Conservation (phyloP, 768 basidiomycete species). For the Phaffia australis region DNA sequence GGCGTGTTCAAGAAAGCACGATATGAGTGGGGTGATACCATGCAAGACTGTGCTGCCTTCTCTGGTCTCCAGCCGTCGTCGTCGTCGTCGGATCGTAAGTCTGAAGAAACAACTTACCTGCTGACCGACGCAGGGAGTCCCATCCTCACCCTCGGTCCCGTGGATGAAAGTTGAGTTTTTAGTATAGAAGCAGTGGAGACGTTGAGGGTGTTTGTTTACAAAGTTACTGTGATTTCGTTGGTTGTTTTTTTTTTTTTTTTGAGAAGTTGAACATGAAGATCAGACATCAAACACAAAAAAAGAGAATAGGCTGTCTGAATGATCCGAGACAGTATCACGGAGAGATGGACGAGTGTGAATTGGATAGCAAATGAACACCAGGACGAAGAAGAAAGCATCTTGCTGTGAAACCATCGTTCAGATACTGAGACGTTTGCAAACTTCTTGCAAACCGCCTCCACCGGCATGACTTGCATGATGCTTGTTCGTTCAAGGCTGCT, state of each 20-base stretch:
- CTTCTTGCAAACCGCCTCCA: background rate
- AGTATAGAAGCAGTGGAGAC: slow-evolving; percentile 97
- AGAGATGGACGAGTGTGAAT: background rate
- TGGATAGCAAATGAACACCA: background rate
- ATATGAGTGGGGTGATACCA: slow-evolving; percentile 12
- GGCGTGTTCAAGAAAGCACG: background rate
- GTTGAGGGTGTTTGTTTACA: slow-evolving; percentile 93
- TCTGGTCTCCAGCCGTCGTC: background rate
- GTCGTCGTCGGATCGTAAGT: too few relatives aligned
- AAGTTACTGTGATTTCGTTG: slow-evolving; percentile 52
- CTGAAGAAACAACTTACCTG: slow-evolving; percentile 49
- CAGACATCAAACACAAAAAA: background rate
- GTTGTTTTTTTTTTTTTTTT: too few relatives aligned
- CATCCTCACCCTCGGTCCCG: slow-evolving; percentile 92
- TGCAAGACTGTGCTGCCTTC: background rate
- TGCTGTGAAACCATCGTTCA: background rate
- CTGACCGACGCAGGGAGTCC: slow-evolving; percentile 79
- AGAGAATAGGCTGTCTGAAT: background rate
- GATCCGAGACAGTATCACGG: background rate
- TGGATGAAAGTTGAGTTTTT: slow-evolving; percentile 96
- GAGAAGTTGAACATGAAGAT: background rate
- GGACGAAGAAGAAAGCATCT: background rate
- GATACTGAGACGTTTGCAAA: background rate
- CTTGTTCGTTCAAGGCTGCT: too few relatives aligned
- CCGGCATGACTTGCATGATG: too few relatives aligned